Base-by-base conservation (phyloP, 371 early-diverging fungal species). In the Chytridium lagenaria region DNA sequence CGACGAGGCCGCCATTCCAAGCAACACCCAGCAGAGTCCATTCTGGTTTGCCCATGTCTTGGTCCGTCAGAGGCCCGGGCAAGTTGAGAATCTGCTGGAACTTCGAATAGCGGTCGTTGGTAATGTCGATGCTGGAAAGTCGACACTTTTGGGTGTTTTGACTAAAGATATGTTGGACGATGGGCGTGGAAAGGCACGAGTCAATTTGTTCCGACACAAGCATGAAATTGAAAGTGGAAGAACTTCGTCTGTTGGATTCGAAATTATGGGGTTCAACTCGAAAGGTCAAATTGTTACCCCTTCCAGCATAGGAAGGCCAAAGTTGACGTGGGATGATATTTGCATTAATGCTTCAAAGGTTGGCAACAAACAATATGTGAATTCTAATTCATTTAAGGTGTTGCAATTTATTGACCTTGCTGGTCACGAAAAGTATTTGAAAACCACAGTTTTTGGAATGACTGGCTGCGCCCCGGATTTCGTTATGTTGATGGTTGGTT, bases 361-460 rank as follows among this genome's bases (percentile, higher is more conserved):
- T 28, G n/a, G n/a, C n/a, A n/a, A n/a, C n/a, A n/a, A n/a, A n/a
- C n/a, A n/a, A n/a, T n/a, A n/a, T n/a, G n/a, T n/a, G n/a, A n/a
- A n/a, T n/a, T n/a, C 61, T 0, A 12, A 28, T 40, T 61, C 1
- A 28, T 23, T 7, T 36, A 34, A 83, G 82, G 89, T 95, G 12
- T 78, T 95, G 12, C 89, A 91, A 33, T 95, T 96, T 80, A 87
- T 94, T 33, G 97, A 96, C 83, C 81, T 95, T 51, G 95, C 95
- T 49, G 97, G 97, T 5, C 96, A 96, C 78, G 95, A 95, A 80
- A 93, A 93, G 73, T 96, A 96, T 73, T 84, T 96, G 38, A 95
- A 95, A 81, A 95, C 97, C 0, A 96, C 97, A 15, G 93, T 95
- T 26, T 95, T 93, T 83, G 96, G 96, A 19, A 90, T 95, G 92